Conservation (phyloP, 2,329 filamentous ascomycete genomes). For the Colletotrichum lupini region DNA sequence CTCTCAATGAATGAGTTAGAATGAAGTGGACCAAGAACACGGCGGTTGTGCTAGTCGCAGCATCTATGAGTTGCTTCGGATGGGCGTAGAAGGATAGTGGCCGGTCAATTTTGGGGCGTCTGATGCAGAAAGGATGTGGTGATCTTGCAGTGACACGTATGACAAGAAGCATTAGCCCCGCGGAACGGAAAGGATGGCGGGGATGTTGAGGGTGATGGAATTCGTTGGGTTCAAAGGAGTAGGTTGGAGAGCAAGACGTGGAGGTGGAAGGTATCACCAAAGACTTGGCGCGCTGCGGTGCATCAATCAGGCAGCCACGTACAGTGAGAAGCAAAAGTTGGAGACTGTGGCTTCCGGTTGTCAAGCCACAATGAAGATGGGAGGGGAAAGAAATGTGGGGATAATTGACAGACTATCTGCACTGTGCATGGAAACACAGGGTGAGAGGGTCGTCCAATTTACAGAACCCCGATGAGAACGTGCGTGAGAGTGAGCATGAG, state of each 20-base stretch:
- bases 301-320: constrained; percentile 29
- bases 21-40: neutral
- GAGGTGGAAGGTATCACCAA: constrained; percentile 19
- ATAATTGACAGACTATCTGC: neutral
- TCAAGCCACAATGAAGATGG: neutral
- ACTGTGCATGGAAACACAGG: neutral
- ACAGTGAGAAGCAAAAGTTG: neutral
- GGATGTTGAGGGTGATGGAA: neutral
- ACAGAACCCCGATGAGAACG: neutral
- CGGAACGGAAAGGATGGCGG: neutral
- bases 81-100: no score
- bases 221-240: neutral
- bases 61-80: neutral
- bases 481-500: neutral
- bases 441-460: neutral
- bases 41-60: neutral
- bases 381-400: neutral
- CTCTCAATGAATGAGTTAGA: neutral
- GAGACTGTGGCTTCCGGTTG: neutral
- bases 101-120: neutral
- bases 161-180: neutral
- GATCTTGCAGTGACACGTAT: neutral
- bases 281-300: constrained; percentile 19
- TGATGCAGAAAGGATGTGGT: neutral
- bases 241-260: neutral